Base-by-base conservation (phyloP, 345 rosid species). In the Hypericum androsaemum region DNA sequence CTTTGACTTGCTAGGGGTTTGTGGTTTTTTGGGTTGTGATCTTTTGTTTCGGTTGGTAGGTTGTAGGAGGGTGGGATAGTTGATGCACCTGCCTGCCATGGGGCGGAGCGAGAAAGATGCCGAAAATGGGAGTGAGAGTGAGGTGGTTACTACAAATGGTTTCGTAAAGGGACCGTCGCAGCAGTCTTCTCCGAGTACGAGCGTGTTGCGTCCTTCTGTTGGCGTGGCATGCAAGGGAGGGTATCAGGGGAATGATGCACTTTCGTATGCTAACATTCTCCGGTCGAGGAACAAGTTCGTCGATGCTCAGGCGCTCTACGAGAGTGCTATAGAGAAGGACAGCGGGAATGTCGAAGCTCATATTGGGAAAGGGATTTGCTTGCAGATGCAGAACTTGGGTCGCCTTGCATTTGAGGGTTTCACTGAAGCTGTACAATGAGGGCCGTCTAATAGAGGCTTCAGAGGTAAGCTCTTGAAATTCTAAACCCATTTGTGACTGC, bases 331-430 rank as follows among this genome's bases (percentile, higher is more conserved):
- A 73, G 86, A 81, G 80, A 77, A 78, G 65, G 92, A 88, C 60
- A 38, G 67, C 41, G 73, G 75, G 44, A 77, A 77, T 59, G 90
- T 83, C 10, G 97, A 94, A 71, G 97, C 97, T 54, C 70, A 81
- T 64, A 85, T 94, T 46, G 99, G 99, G 52, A 94, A 86, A 72
- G 99, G 99, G 55, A 83, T 94, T 63, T 94, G 94, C 81, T 64
- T 83, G 81, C 99, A 94, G 80, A 81, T 88, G 75, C 99, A 85
- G 67, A 86, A 71, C 70, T 75, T 79, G 84, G 85, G 90, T 66
- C 77, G 73, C 72, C 80, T 60, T 38, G 97, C 99, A 38, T 79
- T 88, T 49, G 92, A 83, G 39, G 80, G 99, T 74, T 94, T 86
- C 67, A 57, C 90, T 7, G 95, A 88, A 72, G 99, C 95, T 3